Evolutionary conservation across 2,329 filamentous ascomycete genomes (phyloP).

Genomic region (Diaporthe velutina): DNA sequence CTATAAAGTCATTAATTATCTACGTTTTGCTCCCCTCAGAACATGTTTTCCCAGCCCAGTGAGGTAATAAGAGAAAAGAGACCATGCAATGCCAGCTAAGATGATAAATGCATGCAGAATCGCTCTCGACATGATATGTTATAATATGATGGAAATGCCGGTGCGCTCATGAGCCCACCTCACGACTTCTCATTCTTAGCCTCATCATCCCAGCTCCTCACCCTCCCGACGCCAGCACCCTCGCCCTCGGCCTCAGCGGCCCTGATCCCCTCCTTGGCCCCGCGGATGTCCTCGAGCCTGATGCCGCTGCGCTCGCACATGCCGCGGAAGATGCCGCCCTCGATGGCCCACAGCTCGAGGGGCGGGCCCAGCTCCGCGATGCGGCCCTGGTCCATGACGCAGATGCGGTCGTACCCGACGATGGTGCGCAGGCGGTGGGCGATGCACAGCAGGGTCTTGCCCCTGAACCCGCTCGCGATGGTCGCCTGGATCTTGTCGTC

Average conservation of each 20-base stretch:
- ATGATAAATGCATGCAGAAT: neutral
- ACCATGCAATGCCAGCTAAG: constrained; percentile 15
- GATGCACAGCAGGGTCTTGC: constrained; percentile 91
- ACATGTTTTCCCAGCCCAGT: neutral
- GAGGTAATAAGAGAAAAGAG: too few species aligned
- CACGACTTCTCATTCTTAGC: constrained; percentile 26
- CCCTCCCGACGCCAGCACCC: constrained; percentile 29
- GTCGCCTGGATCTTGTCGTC: constrained; percentile 95
- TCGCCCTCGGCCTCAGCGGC: constrained; percentile 29
- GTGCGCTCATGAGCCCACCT: neutral
- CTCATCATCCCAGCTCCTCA: constrained; percentile 42
- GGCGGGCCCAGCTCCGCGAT: constrained; percentile 92
- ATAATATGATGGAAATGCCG: neutral
- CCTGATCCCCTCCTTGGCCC: constrained; percentile 54
- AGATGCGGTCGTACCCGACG: constrained; percentile 93
- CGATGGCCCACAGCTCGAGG: constrained; percentile 74
- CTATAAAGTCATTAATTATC: neutral
- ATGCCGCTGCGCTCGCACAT: constrained; percentile 95
- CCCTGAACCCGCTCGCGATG: constrained; percentile 86
- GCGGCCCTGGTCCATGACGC: constrained; percentile 90
- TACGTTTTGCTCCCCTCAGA: neutral
- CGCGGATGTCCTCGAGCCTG: constrained; percentile 65
- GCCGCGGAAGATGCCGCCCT: constrained; percentile 82
- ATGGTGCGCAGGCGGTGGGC: constrained; percentile 94
- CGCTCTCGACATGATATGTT: neutral